Conservation (phyloP, 495 filamentous ascomycete genomes). For the Staphylotrichum tortipilum region DNA sequence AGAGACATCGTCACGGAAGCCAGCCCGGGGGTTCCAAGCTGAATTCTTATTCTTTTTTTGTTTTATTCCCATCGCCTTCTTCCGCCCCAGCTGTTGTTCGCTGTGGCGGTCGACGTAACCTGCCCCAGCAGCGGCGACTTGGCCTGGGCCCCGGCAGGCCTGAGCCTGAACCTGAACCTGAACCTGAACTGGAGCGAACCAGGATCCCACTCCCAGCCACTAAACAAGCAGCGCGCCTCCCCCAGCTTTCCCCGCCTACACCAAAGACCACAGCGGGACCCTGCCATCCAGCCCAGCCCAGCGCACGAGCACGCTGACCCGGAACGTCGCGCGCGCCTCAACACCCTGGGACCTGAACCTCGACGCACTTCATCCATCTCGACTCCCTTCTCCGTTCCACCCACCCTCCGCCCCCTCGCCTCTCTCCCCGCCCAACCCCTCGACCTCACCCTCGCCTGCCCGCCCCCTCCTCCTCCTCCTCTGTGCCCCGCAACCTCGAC, state of each 20-base stretch:
- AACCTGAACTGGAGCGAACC: too few species aligned
- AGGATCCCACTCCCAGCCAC: conserved; percentile 24
- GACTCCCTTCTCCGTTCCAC: conserved; percentile 19
- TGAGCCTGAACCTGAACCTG: conserved; percentile 1
- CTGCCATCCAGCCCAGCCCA: too few species aligned
- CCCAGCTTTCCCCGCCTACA: conserved; percentile 19
- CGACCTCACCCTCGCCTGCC: too few species aligned
- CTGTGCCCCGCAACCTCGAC: conserved; percentile 7
- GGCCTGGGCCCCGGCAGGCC: conserved; percentile 18
- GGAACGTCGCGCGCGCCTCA: conserved; percentile 19
- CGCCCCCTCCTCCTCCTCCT: conserved; percentile 8
- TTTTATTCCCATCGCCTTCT: too few species aligned
- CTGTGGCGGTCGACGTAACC: too few species aligned
- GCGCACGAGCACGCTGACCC: conserved; percentile 15
- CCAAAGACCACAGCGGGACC: conserved; percentile 15
- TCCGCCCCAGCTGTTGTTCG: too few species aligned
- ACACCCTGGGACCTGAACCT: conserved; percentile 14
- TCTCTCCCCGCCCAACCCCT: too few species aligned
- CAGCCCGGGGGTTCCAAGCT: background rate
- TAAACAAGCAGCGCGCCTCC: conserved; percentile 17
- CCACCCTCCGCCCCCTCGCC: conserved; percentile 8
- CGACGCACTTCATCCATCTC: conserved; percentile 17
- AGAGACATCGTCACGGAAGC: conserved; percentile 1
- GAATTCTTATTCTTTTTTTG: background rate
- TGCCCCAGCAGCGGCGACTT: too few species aligned